These are phyloP conservation scores for Sporobolomyces phaffii DNA, from an alignment of 768 basidiomycete genomes.

Conservation along the genomic window DNA sequence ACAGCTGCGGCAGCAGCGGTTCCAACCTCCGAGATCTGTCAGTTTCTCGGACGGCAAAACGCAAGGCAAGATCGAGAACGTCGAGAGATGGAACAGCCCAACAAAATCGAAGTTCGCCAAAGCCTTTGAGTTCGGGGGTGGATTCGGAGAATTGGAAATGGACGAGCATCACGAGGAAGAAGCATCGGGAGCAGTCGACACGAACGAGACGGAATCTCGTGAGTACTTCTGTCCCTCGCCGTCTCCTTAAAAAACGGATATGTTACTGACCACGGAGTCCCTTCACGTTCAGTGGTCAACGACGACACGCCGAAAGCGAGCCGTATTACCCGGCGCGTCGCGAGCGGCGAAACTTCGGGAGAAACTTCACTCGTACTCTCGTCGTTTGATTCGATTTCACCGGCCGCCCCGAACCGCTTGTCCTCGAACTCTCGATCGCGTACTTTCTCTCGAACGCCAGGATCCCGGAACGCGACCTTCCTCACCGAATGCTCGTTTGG, in stretches of 20 bases:
- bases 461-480: slow-evolving; percentile 57
- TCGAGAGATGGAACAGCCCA: slow-evolving; percentile 41
- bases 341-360: not conserved
- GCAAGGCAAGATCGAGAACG: slow-evolving; percentile 68
- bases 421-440: slow-evolving; percentile 12
- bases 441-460: slow-evolving; percentile 23
- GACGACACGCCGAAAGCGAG: not conserved
- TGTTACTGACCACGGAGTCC: no score
- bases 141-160: slow-evolving; percentile 28
- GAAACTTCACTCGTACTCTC: not conserved
- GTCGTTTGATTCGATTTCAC: not conserved
- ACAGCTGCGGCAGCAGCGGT: no score
- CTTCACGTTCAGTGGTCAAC: no score
- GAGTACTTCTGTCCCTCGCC: no score
- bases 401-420: not conserved
- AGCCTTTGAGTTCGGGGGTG: no score
- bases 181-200: slow-evolving; percentile 56
- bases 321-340: not conserved
- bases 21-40: slow-evolving; percentile 72
- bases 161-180: slow-evolving; percentile 36
- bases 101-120: no score
- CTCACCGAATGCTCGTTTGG: slow-evolving; percentile 96
- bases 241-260: no score
- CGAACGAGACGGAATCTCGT: slow-evolving; percentile 55
- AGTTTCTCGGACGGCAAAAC: slow-evolving; percentile 93